These are phyloP conservation scores for Paramecium sonneborni DNA, from an alignment of 73 alveolate species.

Conservation along the genomic window DNA sequence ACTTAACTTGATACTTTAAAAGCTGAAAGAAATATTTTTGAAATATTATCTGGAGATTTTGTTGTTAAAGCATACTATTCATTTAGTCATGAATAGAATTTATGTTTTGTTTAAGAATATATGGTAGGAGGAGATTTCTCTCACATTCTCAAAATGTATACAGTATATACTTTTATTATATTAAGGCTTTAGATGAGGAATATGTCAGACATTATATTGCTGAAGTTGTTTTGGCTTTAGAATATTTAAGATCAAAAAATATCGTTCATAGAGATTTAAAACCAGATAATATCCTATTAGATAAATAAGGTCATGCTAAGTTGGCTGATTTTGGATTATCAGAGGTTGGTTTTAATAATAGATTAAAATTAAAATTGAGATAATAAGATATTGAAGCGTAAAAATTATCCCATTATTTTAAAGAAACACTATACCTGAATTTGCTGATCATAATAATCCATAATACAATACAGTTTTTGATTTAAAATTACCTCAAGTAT, in stretches of 20 bases:
- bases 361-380: conserved; percentile 69
- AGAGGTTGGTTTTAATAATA: conserved; percentile 66
- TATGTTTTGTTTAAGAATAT: conserved; percentile 62
- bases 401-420: background rate
- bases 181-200: conserved; percentile 70
- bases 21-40: conserved; percentile 60
- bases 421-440: conserved; percentile 47
- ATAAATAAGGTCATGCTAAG: conserved; percentile 76
- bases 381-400: conserved; percentile 57
- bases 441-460: conserved; percentile 6
- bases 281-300: conserved; percentile 83
- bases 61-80: conserved; percentile 64
- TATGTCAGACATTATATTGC: conserved; percentile 81
- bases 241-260: conserved; percentile 73
- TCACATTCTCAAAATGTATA: conserved; percentile 51
- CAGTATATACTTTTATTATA: background rate
- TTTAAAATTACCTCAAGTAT: conserved; percentile 16
- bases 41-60: conserved; percentile 60
- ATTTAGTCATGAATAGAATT: conserved; percentile 55
- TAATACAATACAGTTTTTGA: conserved; percentile 30
- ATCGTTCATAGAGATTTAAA: conserved; percentile 85
- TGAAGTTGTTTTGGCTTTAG: conserved; percentile 78
- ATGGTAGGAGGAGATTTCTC: conserved; percentile 68
- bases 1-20: conserved; percentile 54
- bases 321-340: conserved; percentile 81